A percentile compares a stretch with the other conserved stretches of the same genome.
Evolutionary conservation across 495 filamentous ascomycete species (phyloP).

Genomic region (Hypoxylon lienhwacheense): DNA sequence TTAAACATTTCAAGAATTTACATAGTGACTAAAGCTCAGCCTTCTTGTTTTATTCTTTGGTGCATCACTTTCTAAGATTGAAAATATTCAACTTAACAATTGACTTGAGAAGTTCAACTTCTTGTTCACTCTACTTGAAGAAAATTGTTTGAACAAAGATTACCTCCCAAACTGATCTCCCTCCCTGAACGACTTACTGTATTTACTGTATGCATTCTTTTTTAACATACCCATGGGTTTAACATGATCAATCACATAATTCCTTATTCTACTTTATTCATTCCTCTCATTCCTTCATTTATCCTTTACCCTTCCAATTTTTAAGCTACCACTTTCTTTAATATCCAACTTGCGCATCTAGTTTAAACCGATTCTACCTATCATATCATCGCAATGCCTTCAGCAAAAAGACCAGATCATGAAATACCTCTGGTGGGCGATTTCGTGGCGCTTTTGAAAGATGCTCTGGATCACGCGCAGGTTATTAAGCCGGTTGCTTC

Average conservation of each 20-base stretch:
- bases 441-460: constrained; percentile 58
- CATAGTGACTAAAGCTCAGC: constrained; percentile 6
- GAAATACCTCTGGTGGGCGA: constrained; percentile 59
- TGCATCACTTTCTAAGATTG: too few species aligned
- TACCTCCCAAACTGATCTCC: not conserved
- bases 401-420: constrained; percentile 43
- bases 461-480: constrained; percentile 66
- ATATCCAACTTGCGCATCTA: not conserved
- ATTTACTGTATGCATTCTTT: not conserved
- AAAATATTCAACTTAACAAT: too few species aligned
- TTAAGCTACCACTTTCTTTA: too few species aligned
- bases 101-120: not conserved
- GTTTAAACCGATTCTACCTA: not conserved
- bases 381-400: constrained; percentile 48
- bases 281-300: constrained; percentile 6
- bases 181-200: not conserved
- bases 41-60: not conserved
- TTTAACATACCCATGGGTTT: not conserved
- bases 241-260: constrained; percentile 9
- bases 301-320: not conserved
- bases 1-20: too few species aligned
- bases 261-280: not conserved
- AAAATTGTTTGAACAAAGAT: constrained; percentile 3
- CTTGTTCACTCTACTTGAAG: not conserved
- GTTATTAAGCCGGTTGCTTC: constrained; percentile 63